These are phyloP conservation scores for Fusarium sp. DNA, from an alignment of 2,329 filamentous ascomycete genomes.

Conservation along the genomic window DNA sequence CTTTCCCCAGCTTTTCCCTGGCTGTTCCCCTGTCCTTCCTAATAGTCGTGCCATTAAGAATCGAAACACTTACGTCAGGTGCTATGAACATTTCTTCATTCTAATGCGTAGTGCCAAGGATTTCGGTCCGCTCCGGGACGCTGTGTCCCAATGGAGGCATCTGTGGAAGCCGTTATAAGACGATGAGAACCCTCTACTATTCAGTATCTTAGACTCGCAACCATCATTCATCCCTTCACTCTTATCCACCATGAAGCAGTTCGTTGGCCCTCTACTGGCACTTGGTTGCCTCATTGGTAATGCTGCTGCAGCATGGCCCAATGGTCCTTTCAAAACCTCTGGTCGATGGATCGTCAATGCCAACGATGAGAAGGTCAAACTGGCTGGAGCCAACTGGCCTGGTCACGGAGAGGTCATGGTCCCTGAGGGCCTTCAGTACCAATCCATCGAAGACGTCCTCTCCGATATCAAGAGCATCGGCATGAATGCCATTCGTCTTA, in stretches of 20 bases:
- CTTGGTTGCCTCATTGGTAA: constrained; percentile 18
- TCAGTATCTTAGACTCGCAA: accelerated
- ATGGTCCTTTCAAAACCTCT: constrained; percentile 54
- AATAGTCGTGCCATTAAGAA: background rate
- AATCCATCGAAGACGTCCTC: constrained; percentile 67
- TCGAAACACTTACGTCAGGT: constrained; percentile 19
- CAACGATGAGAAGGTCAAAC: constrained; percentile 54
- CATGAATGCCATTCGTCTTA: constrained; percentile 73
- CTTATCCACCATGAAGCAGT: background rate
- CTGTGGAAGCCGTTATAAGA: constrained; percentile 10
- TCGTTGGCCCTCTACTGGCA: constrained; percentile 10
- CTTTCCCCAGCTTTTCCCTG: constrained; percentile 5
- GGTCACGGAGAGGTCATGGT: constrained; percentile 73
- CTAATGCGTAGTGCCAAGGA: background rate
- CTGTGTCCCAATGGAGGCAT: background rate
- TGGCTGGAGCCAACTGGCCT: constrained; percentile 72
- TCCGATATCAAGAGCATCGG: constrained; percentile 69
- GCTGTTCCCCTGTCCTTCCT: background rate
- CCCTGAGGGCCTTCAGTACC: constrained; percentile 73
- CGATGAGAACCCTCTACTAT: accelerated
- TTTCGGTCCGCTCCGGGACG: constrained; percentile 22
- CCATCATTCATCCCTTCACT: accelerated
- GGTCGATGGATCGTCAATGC: constrained; percentile 60
- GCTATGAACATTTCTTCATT: background rate
- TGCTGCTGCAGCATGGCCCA: constrained; percentile 34